Evolutionary conservation across 2,329 filamentous ascomycete genomes (phyloP).

Genomic region (Xylaria sp.): DNA sequence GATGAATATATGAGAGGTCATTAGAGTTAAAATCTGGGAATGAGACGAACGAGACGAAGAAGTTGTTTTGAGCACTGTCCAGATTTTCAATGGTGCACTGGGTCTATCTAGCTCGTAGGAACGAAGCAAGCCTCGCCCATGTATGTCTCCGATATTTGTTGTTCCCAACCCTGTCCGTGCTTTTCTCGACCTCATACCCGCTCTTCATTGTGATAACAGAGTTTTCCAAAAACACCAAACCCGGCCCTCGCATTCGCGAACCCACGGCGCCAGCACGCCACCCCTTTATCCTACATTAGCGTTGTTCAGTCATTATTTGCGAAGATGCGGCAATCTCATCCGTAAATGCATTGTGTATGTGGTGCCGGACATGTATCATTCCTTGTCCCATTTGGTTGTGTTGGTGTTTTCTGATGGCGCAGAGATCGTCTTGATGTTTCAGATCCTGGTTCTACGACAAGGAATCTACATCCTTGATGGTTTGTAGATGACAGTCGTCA

Average conservation of each 20-base stretch:
- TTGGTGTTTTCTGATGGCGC: neutral
- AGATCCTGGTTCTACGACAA: slow-evolving; percentile 17
- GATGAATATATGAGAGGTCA: neutral
- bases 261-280: neutral
- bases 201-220: neutral
- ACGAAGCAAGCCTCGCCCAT: neutral
- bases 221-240: slow-evolving; percentile 4
- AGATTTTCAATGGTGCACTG: neutral
- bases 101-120: neutral
- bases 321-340: neutral
- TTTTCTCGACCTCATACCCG: slow-evolving; percentile 14
- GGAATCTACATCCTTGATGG: slow-evolving; percentile 70
- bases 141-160: neutral
- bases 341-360: neutral
- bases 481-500: slow-evolving; percentile 98
- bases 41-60: too few species aligned
- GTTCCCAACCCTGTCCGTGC: neutral
- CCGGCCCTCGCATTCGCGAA: neutral
- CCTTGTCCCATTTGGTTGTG: neutral
- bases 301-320: neutral
- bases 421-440: neutral
- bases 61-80: neutral
- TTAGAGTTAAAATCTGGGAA: neutral
- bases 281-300: slow-evolving; percentile 15
- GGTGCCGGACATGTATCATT: neutral